These are phyloP conservation scores for Fusarium praegraminearum DNA, from an alignment of 2,329 filamentous ascomycete genomes.

Conservation along the genomic window DNA sequence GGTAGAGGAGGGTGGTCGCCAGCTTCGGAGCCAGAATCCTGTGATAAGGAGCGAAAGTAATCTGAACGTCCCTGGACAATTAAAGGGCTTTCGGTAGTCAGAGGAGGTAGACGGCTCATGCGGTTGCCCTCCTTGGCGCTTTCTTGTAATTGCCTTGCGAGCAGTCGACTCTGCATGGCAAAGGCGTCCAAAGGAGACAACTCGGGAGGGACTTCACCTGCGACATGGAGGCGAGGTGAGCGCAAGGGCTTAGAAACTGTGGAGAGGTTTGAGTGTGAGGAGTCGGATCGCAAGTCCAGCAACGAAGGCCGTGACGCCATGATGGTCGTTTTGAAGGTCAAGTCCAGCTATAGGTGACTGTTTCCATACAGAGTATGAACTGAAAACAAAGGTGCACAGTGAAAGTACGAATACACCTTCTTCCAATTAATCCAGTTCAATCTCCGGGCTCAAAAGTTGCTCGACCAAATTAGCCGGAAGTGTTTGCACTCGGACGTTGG, in stretches of 20 bases:
- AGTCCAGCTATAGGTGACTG: slow-evolving; percentile 20
- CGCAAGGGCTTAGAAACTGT: slow-evolving; percentile 66
- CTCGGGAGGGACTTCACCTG: slow-evolving; percentile 86
- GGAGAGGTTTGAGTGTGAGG: slow-evolving; percentile 62
- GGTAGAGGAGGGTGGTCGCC: slow-evolving; percentile 49
- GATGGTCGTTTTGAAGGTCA: slow-evolving; percentile 30
- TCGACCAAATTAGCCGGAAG: background rate
- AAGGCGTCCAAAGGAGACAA: slow-evolving; percentile 96
- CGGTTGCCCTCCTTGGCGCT: slow-evolving; percentile 78
- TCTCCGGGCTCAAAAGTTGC: background rate
- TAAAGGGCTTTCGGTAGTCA: slow-evolving; percentile 85
- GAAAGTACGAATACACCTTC: slow-evolving; percentile 1
- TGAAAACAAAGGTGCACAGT: slow-evolving; percentile 2
- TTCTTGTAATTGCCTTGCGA: slow-evolving; percentile 89
- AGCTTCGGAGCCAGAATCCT: slow-evolving; percentile 67
- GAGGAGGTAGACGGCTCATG: slow-evolving; percentile 85
- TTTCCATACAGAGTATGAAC: slow-evolving; percentile 37
- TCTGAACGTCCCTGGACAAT: slow-evolving; percentile 79
- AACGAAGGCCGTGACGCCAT: slow-evolving; percentile 70
- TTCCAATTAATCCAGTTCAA: slow-evolving; percentile 4
- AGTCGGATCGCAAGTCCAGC: slow-evolving; percentile 70
- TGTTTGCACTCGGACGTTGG: slow-evolving; percentile 6
- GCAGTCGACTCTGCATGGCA: slow-evolving; percentile 86
- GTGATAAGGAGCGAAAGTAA: slow-evolving; percentile 82
- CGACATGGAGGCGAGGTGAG: slow-evolving; percentile 81